A percentile compares a stretch with the other conserved stretches of the same genome.
Conservation (phyloP, 2,329 filamentous ascomycete species). For the Neofusicoccum sp. region DNA sequence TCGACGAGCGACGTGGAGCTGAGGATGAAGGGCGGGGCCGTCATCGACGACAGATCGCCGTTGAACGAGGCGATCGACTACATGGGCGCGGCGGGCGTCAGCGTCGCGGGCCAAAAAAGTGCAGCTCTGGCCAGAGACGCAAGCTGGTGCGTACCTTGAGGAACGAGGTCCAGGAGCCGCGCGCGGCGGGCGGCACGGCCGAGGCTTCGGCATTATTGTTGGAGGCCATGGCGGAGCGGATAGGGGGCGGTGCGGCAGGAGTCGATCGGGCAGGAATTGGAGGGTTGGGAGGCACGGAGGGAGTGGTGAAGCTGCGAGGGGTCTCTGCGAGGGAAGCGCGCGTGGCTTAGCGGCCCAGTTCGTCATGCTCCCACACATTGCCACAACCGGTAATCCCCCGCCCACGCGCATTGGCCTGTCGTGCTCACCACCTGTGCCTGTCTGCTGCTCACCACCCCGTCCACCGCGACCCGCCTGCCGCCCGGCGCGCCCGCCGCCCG, state of each 20-base stretch:
- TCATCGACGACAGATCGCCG: slow-evolving; percentile 57
- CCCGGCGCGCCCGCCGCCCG: too few species aligned
- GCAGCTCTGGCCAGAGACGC: background rate
- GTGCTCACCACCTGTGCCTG: too few species aligned
- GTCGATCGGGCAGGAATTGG: background rate
- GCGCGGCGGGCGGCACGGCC: slow-evolving; percentile 46
- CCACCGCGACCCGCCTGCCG: too few species aligned
- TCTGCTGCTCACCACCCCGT: too few species aligned
- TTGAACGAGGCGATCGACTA: slow-evolving; percentile 55
- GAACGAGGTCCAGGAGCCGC: slow-evolving; percentile 50
- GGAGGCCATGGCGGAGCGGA: slow-evolving; percentile 5
- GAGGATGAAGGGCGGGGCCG: slow-evolving; percentile 56
- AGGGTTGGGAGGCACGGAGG: background rate
- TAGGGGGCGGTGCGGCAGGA: background rate
- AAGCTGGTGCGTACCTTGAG: slow-evolving; percentile 42
- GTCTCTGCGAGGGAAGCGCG: background rate
- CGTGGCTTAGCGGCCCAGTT: background rate
- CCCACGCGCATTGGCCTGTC: background rate
- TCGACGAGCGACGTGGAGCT: slow-evolving; percentile 56
- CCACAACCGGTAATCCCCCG: background rate
- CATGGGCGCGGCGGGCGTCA: background rate
- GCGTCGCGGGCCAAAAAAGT: background rate
- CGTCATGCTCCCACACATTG: background rate
- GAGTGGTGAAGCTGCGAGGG: slow-evolving; percentile 10
- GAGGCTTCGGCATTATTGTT: slow-evolving; percentile 24